Percentiles rank a stretch among this genome's conserved stretches.
These are phyloP conservation scores for Aureobasidium sp. DNA, from an alignment of 2,329 filamentous ascomycete genomes.

Conservation along the genomic window DNA sequence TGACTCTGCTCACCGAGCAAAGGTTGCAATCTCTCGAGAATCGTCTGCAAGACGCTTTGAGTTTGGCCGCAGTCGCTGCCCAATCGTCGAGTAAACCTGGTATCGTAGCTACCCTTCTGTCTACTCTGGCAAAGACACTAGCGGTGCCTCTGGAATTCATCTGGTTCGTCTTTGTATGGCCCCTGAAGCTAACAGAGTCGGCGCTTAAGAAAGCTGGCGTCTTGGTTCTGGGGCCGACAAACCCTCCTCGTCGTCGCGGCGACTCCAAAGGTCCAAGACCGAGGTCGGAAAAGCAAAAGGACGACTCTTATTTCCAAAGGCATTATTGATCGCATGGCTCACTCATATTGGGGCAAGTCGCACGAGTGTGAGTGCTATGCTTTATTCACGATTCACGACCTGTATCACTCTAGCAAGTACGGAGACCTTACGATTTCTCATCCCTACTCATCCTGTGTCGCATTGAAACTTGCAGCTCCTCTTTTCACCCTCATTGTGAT, in stretches of 20 bases:
- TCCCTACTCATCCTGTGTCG: neutral
- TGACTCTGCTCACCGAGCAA: conserved; percentile 68
- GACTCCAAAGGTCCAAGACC: neutral
- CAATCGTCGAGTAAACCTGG: conserved; percentile 28
- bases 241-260: neutral
- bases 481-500: neutral
- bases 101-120: conserved; percentile 19
- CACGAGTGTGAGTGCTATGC: neutral
- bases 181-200: conserved; percentile 8
- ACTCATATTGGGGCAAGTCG: neutral
- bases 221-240: conserved; percentile 5
- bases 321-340: conserved; percentile 2
- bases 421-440: neutral
- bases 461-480: neutral
- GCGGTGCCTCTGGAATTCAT: neutral
- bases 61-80: conserved; percentile 70
- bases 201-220: conserved; percentile 7
- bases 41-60: conserved; percentile 67
- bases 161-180: conserved; percentile 12
- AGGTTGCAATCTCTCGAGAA: conserved; percentile 65
- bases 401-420: neutral
- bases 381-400: neutral
- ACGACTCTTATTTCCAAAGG: conserved; percentile 8
- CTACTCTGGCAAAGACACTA: conserved; percentile 17
- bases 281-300: conserved; percentile 3